A percentile compares a stretch with the other conserved stretches of the same genome.
Evolutionary conservation across 768 basidiomycete genomes (phyloP).

Genomic region (Lactarius tabidus): DNA sequence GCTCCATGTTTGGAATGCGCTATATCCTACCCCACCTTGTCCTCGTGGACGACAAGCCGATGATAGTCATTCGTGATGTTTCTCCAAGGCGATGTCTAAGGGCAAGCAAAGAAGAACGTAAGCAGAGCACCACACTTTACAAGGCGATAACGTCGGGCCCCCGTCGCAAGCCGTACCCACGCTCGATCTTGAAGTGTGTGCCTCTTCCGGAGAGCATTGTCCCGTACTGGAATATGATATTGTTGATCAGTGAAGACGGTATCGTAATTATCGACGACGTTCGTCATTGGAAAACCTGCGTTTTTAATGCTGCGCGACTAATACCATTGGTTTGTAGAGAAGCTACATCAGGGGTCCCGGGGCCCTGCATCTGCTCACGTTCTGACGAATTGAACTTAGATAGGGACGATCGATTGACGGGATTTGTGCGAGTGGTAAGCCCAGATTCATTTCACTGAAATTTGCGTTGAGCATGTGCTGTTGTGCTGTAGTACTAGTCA

Average conservation of each 20-base stretch:
- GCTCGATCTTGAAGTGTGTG: conserved; percentile 18
- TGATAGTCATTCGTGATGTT: conserved; percentile 20
- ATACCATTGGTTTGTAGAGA: conserved; percentile 8
- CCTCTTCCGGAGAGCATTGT: conserved; percentile 10
- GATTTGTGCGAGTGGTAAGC: conserved; percentile 10
- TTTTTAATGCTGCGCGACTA: conserved; percentile 16
- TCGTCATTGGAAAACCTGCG: background rate
- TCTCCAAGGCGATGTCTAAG: conserved; percentile 13
- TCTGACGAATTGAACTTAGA: conserved; percentile 12
- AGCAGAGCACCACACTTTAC: conserved; percentile 11
- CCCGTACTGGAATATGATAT: background rate
- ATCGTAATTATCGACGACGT: conserved; percentile 24
- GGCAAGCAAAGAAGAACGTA: conserved; percentile 14
- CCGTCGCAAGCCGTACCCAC: background rate
- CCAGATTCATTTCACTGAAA: background rate
- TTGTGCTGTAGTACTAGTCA: background rate
- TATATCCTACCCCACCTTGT: conserved; percentile 6
- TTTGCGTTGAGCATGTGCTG: background rate
- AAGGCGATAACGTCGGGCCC: background rate
- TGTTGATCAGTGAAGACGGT: conserved; percentile 26
- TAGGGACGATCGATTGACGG: background rate
- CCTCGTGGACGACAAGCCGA: background rate
- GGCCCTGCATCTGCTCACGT: background rate
- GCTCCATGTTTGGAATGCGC: conserved; percentile 24
- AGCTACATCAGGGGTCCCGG: background rate